phyloP scores from a whole-genome alignment of 2,329 filamentous ascomycete species.

The Dothiorella sarmentorum region DNA sequence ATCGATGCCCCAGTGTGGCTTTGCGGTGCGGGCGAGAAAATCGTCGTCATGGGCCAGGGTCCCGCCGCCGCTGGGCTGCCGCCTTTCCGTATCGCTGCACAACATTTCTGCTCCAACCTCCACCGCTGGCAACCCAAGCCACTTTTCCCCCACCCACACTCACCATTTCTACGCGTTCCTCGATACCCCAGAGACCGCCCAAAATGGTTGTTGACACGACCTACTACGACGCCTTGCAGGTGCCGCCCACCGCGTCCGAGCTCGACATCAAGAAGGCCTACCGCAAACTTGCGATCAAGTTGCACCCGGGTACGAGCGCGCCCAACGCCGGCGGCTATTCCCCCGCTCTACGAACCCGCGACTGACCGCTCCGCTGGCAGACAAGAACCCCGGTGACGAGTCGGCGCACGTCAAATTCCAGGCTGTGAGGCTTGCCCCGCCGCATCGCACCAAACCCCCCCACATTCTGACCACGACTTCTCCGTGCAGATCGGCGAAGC shows the following conservation, averaged over 20 bases:
- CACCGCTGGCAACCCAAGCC: neutral
- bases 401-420: slow-evolving; percentile 94
- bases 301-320: slow-evolving; percentile 68
- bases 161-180: neutral
- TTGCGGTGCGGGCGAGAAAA: slow-evolving; percentile 7
- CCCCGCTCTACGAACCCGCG: slow-evolving; percentile 3
- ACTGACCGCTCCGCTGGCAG: slow-evolving; percentile 43
- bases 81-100: slow-evolving; percentile 4
- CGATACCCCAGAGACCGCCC: slow-evolving; percentile 27
- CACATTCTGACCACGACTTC: neutral
- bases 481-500: slow-evolving; percentile 60
- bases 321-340: neutral
- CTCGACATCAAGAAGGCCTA: slow-evolving; percentile 98
- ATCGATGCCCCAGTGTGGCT: slow-evolving; percentile 15
- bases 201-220: slow-evolving; percentile 80
- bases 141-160: neutral
- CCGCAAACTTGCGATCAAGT: slow-evolving; percentile 83
- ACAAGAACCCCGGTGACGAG: slow-evolving; percentile 97
- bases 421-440: slow-evolving; percentile 53
- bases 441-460: neutral
- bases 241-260: slow-evolving; percentile 78
- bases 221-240: slow-evolving; percentile 85
- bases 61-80: slow-evolving; percentile 10
- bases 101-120: neutral
- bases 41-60: slow-evolving; percentile 16